Evolutionary conservation across 2,329 filamentous ascomycete genomes (phyloP).

Genomic region (Xylariaceae sp.): DNA sequence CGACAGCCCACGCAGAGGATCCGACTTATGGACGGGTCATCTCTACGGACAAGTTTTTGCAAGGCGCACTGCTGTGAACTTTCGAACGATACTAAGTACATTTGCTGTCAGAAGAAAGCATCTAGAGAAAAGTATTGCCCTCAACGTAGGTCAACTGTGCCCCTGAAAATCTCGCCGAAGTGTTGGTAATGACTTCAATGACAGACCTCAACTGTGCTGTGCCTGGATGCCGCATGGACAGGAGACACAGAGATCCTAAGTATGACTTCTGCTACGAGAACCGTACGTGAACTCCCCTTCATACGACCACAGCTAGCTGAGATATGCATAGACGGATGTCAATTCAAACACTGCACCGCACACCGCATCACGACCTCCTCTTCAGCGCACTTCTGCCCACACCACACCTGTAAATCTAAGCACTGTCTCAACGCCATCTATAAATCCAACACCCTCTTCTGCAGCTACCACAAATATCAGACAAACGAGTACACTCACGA

Average conservation of each 20-base stretch:
- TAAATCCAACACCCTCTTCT: slow-evolving; percentile 8
- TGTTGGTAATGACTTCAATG: neutral
- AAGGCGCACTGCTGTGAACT: neutral
- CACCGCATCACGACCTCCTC: neutral
- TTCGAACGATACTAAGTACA: neutral
- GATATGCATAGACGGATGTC: slow-evolving; percentile 18
- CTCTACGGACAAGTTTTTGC: neutral
- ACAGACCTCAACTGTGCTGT: neutral
- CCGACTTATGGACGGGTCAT: neutral
- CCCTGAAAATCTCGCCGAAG: neutral
- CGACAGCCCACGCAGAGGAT: neutral
- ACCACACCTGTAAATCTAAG: neutral
- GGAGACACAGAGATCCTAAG: neutral
- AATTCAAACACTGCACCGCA: slow-evolving; percentile 15
- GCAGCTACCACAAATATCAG: slow-evolving; percentile 11
- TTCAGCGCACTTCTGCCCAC: neutral
- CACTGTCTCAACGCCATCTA: slow-evolving; percentile 2
- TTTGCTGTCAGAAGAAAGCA: neutral
- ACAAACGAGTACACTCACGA: slow-evolving; percentile 9
- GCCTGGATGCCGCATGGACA: neutral
- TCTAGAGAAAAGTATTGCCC: neutral
- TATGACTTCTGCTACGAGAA: neutral
- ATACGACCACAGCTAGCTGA: neutral
- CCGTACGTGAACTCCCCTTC: neutral
- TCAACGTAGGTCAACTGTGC: neutral